Percentiles rank a stretch among this genome's conserved stretches.
phyloP scores from a whole-genome alignment of 345 rosid species.

The Durio zibethinus region DNA sequence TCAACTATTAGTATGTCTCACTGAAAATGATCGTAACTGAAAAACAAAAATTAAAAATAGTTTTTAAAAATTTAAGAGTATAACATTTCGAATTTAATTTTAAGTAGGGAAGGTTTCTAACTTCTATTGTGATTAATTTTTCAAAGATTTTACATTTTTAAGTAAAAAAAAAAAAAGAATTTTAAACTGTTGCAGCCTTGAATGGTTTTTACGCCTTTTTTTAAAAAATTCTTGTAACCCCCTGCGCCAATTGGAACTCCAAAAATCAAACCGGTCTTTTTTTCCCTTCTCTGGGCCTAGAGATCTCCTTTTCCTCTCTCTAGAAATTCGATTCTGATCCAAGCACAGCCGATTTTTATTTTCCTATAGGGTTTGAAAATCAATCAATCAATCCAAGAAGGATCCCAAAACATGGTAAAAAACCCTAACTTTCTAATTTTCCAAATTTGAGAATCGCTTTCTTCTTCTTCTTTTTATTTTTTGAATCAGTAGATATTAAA shows the following conservation, averaged over 20 bases:
- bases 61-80: no score
- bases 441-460: neutral
- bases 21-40: no score
- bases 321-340: neutral
- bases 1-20: no score
- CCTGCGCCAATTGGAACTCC: neutral
- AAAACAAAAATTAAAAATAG: no score
- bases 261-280: neutral
- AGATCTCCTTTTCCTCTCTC: neutral
- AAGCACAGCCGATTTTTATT: neutral
- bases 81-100: no score
- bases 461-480: neutral
- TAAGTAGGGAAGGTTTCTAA: neutral
- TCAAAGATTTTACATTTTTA: neutral
- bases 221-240: neutral
- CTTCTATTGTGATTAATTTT: neutral
- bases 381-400: constrained; percentile 1
- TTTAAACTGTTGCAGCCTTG: neutral
- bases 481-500: neutral
- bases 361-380: neutral
- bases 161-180: neutral
- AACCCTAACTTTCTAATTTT: neutral
- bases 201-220: neutral
- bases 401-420: constrained; percentile 18
- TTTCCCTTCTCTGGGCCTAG: neutral